phyloP scores from a whole-genome alignment of 148 eudicot species.

The Chenopodium quinoa region DNA sequence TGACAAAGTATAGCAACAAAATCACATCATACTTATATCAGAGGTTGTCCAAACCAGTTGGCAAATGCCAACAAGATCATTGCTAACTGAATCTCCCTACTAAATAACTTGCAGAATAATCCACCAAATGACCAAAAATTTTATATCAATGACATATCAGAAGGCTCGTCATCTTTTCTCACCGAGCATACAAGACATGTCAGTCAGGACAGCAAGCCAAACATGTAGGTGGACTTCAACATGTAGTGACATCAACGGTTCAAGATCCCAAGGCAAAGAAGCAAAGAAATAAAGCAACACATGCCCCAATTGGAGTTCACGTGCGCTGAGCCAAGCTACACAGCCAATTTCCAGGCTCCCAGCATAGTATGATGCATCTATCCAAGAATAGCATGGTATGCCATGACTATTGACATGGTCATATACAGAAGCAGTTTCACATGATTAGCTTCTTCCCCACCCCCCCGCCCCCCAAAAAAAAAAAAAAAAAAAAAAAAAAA shows the following conservation, averaged over 20 bases:
- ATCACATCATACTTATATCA: neutral
- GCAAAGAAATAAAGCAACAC: neutral
- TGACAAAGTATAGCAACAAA: neutral
- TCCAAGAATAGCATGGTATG: neutral
- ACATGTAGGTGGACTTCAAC: neutral
- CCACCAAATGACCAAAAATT: neutral
- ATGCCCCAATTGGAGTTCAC: neutral
- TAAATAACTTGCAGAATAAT: neutral
- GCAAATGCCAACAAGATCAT: conserved; percentile 3
- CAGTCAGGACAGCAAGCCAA: neutral
- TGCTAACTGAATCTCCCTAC: neutral
- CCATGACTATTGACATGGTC: conserved; percentile 1
- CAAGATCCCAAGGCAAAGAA: neutral
- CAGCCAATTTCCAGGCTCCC: neutral
- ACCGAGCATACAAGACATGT: neutral
- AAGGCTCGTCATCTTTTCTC: neutral
- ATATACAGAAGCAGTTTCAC: neutral
- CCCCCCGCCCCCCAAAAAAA: neutral
- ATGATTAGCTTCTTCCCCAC: neutral
- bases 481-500: neutral
- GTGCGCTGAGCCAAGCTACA: neutral
- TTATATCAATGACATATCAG: neutral
- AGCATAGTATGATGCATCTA: neutral
- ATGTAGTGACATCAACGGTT: neutral
- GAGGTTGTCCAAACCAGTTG: neutral